Conservation (phyloP, 164 flowering plant genomes). For the Magnolia kwangsiensis region DNA sequence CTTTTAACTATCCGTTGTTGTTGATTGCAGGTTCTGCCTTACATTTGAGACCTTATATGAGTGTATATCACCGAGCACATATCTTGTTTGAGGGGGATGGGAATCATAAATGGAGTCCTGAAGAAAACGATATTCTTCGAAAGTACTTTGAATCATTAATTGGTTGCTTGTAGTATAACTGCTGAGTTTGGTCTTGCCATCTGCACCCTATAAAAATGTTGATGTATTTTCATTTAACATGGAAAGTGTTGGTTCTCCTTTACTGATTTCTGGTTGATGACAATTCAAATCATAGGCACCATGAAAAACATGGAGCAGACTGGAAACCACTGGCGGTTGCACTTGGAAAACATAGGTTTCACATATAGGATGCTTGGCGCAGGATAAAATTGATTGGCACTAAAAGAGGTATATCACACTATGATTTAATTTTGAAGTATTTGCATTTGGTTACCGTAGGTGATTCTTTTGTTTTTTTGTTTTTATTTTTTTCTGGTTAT, state of each 20-base stretch:
- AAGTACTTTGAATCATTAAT: slow-evolving; percentile 14
- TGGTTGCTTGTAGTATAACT: neutral
- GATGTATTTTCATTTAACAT: neutral
- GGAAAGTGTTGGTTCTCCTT: neutral
- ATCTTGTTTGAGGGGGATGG: slow-evolving; percentile 45
- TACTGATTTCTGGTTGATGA: neutral
- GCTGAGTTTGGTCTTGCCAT: neutral
- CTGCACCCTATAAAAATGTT: neutral
- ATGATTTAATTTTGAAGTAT: neutral
- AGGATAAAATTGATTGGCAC: slow-evolving; percentile 27
- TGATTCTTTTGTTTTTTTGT: neutral
- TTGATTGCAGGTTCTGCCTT: slow-evolving; percentile 25
- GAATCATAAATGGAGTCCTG: slow-evolving; percentile 42
- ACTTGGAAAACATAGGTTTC: slow-evolving; percentile 49
- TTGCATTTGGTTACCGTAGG: neutral
- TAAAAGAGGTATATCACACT: slow-evolving; percentile 24
- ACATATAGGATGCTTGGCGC: slow-evolving; percentile 65
- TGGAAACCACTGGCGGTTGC: slow-evolving; percentile 46
- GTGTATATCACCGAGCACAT: slow-evolving; percentile 53
- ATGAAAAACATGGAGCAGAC: slow-evolving; percentile 44
- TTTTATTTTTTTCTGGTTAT: no score
- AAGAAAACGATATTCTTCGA: slow-evolving; percentile 38
- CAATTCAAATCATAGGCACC: slow-evolving; percentile 11
- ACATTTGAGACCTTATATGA: slow-evolving; percentile 42
- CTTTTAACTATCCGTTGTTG: neutral